Evolutionary conservation across 108 stramenopile genomes (phyloP).

Genomic region (Licmophora abbreviata): DNA sequence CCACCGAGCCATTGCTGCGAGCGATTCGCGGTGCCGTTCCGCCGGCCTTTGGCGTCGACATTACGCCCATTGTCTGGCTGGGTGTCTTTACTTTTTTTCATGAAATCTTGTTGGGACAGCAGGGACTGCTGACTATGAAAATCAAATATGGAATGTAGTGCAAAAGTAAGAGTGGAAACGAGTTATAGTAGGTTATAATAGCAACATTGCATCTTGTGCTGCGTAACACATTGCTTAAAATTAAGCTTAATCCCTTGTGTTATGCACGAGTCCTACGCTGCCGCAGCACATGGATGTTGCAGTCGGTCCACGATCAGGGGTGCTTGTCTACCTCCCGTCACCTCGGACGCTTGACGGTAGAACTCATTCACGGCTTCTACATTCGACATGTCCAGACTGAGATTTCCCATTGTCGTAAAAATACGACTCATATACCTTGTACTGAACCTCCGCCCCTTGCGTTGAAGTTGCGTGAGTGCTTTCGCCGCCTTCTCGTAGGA

Average conservation of each 20-base stretch:
- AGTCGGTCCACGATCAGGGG: background rate
- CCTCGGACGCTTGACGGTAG: background rate
- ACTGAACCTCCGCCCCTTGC: background rate
- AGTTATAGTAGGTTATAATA: background rate
- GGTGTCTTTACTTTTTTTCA: slow-evolving; percentile 87
- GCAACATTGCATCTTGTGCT: background rate
- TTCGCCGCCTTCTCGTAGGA: slow-evolving; percentile 5
- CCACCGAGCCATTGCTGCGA: slow-evolving; percentile 74
- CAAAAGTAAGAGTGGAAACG: background rate
- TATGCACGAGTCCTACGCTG: background rate
- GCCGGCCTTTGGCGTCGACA: slow-evolving; percentile 96
- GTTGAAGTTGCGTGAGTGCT: background rate
- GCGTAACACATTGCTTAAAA: background rate
- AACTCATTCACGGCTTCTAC: background rate
- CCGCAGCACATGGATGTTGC: slow-evolving; percentile 2
- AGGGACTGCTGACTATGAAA: slow-evolving; percentile 91
- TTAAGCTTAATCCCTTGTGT: background rate
- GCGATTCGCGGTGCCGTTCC: slow-evolving; percentile 60
- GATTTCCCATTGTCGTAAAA: slow-evolving; percentile 3
- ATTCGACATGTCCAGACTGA: slow-evolving; percentile 1
- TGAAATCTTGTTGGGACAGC: slow-evolving; percentile 92
- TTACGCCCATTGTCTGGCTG: slow-evolving; percentile 94
- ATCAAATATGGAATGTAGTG: slow-evolving; percentile 83
- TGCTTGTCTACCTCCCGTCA: background rate
- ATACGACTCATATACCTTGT: slow-evolving; percentile 1